Evolutionary conservation across 306 rosid genomes (phyloP).

Genomic region (Oxytropis ochrocephala): DNA sequence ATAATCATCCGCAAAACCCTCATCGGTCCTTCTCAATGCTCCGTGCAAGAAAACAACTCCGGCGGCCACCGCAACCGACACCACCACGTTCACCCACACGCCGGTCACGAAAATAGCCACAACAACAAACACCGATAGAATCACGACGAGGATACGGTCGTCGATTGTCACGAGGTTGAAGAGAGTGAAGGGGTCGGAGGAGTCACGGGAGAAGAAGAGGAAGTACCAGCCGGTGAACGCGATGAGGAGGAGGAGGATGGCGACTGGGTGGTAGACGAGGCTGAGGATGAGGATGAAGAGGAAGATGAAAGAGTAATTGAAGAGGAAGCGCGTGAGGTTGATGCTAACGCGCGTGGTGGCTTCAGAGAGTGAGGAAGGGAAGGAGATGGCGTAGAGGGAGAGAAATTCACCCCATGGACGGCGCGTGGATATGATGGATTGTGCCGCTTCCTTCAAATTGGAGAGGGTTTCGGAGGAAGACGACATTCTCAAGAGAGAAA

Average conservation of each 20-base stretch:
- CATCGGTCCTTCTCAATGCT: conserved; percentile 50
- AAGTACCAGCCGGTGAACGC: conserved; percentile 47
- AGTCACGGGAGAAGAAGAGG: conserved; percentile 53
- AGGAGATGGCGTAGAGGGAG: conserved; percentile 30
- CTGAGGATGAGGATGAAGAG: conserved; percentile 37
- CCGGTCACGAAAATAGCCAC: conserved; percentile 29
- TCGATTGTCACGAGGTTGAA: conserved; percentile 22
- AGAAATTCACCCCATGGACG: conserved; percentile 55
- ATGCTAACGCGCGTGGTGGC: conserved; percentile 42
- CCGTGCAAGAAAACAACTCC: conserved; percentile 34
- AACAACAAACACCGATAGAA: conserved; percentile 26
- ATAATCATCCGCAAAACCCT: conserved; percentile 44
- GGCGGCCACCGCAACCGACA: conserved; percentile 19
- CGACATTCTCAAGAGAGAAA: neutral
- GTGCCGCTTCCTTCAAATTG: conserved; percentile 30
- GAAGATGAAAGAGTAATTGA: conserved; percentile 41
- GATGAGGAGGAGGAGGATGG: conserved; percentile 32
- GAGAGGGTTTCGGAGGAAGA: conserved; percentile 33
- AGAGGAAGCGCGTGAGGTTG: conserved; percentile 51
- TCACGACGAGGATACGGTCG: conserved; percentile 26
- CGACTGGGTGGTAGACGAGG: conserved; percentile 49
- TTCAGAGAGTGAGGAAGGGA: conserved; percentile 47
- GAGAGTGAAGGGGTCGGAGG: conserved; percentile 28
- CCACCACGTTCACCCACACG: conserved; percentile 46
- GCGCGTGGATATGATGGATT: conserved; percentile 32